Evolutionary conservation across 2,329 filamentous ascomycete species (phyloP).

Genomic region (Arthrinium phaeospermum): DNA sequence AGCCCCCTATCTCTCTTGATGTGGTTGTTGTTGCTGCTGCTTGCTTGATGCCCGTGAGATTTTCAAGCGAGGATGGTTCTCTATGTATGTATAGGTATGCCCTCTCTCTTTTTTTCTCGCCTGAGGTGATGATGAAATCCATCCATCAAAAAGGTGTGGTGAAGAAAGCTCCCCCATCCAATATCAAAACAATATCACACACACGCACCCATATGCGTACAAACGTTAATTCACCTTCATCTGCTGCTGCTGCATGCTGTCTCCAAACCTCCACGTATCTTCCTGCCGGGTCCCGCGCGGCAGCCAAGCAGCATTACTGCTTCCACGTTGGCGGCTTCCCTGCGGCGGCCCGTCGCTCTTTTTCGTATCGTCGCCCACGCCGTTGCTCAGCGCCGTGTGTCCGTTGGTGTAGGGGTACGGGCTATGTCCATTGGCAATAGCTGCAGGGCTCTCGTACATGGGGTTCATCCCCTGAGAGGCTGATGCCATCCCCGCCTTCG

Average conservation of each 20-base stretch:
- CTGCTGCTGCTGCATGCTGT: conserved; percentile 37
- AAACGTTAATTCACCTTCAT: conserved; percentile 18
- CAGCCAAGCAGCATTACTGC: conserved; percentile 65
- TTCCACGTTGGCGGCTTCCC: conserved; percentile 47
- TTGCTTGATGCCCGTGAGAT: neutral
- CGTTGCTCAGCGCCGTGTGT: conserved; percentile 43
- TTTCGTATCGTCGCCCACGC: conserved; percentile 56
- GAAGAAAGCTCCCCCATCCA: neutral
- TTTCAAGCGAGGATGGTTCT: neutral
- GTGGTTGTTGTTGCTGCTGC: neutral
- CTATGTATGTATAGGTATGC: neutral
- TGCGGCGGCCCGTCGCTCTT: conserved; percentile 57
- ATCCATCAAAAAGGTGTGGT: neutral
- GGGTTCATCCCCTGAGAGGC: conserved; percentile 23
- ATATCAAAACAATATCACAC: conserved; percentile 12
- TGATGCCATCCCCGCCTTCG: conserved; percentile 43
- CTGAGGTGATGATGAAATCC: neutral
- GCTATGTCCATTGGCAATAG: conserved; percentile 36
- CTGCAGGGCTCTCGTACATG: conserved; percentile 46
- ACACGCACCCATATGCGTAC: conserved; percentile 1
- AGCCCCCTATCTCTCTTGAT: too few species aligned
- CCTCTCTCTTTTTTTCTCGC: neutral
- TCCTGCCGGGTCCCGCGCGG: conserved; percentile 84
- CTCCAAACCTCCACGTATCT: conserved; percentile 73
- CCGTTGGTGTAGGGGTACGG: conserved; percentile 53